Percentiles rank a stretch among this genome's conserved stretches.
These are phyloP conservation scores for Lentinula aciculospora DNA, from an alignment of 768 basidiomycete genomes.

Conservation along the genomic window DNA sequence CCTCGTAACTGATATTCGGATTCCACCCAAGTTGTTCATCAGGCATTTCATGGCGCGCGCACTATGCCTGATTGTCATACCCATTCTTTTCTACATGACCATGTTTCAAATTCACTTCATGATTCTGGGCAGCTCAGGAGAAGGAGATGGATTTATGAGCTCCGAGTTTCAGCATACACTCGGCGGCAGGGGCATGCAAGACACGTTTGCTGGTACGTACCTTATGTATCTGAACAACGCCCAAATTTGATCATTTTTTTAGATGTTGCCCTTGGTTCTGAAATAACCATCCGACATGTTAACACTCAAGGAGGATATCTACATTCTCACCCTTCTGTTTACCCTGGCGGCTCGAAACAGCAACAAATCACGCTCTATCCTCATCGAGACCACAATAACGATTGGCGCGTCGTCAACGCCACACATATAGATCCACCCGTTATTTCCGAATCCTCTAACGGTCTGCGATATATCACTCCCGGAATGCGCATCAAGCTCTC, in stretches of 20 bases:
- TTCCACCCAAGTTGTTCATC: constrained; percentile 70
- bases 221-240: not conserved
- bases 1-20: constrained; percentile 80
- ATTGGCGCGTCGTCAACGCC: constrained; percentile 83
- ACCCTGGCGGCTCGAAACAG: constrained; percentile 88
- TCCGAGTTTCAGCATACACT: constrained; percentile 98
- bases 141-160: constrained; percentile 99
- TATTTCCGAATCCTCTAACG: constrained; percentile 22
- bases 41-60: constrained; percentile 88
- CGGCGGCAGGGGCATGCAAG: constrained; percentile 82
- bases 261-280: constrained; percentile 87
- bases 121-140: constrained; percentile 84
- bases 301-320: constrained; percentile 99
- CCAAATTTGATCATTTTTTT: not conserved
- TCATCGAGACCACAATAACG: constrained; percentile 94
- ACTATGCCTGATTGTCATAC: constrained; percentile 82
- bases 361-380: constrained; percentile 99
- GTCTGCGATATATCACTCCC: constrained; percentile 55
- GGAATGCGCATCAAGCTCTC: constrained; percentile 74
- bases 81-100: constrained; percentile 86
- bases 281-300: constrained; percentile 78
- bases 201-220: constrained; percentile 67
- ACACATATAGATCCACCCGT: constrained; percentile 28
- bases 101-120: constrained; percentile 97
- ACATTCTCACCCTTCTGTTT: constrained; percentile 89